phyloP scores from a whole-genome alignment of 768 basidiomycete species.

The Lactifluus piperatus region DNA sequence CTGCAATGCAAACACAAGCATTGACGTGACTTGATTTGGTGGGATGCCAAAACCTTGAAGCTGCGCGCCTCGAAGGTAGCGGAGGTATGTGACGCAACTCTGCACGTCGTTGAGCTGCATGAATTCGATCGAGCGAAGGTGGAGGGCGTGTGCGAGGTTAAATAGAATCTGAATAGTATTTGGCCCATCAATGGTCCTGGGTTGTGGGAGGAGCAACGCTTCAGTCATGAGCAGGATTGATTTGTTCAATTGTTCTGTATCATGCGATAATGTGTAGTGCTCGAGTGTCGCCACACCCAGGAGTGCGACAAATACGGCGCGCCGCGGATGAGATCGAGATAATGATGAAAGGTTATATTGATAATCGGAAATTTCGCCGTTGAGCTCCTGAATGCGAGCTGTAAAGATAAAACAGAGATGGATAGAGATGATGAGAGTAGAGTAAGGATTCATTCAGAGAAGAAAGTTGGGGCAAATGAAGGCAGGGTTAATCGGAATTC shows the following conservation, averaged over 20 bases:
- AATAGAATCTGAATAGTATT: background rate
- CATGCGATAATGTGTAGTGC: background rate
- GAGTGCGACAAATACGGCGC: background rate
- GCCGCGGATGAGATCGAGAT: background rate
- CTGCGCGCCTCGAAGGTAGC: background rate
- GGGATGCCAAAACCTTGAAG: background rate
- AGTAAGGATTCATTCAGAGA: too few relatives aligned
- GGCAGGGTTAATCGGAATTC: too few relatives aligned
- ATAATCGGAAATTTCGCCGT: background rate
- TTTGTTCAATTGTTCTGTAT: background rate
- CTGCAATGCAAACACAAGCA: background rate
- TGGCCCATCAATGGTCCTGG: too few relatives aligned
- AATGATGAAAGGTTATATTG: background rate
- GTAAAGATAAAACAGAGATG: background rate
- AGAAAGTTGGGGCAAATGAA: too few relatives aligned
- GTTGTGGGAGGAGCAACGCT: background rate
- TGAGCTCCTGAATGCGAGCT: background rate
- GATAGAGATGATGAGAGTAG: too few relatives aligned
- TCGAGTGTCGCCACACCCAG: background rate
- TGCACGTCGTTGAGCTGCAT: background rate
- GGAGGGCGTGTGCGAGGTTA: background rate
- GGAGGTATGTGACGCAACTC: background rate
- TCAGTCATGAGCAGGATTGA: background rate
- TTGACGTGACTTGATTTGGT: background rate
- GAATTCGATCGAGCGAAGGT: background rate